These are phyloP conservation scores for Cryptosporidium canis DNA, from an alignment of 169 alveolate genomes.

Conservation along the genomic window DNA sequence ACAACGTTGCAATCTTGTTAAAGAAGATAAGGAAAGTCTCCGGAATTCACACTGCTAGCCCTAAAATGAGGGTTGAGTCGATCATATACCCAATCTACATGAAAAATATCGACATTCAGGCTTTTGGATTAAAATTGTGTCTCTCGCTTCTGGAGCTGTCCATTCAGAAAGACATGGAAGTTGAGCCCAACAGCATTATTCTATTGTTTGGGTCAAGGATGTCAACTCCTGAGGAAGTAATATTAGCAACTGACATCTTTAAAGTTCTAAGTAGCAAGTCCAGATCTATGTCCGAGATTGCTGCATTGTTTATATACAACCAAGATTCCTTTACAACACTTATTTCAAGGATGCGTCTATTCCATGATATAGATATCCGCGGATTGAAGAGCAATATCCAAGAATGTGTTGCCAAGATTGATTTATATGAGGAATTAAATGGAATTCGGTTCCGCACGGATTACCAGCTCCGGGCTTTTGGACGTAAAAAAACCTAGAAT, in stretches of 20 bases:
- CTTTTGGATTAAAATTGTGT: conserved; percentile 8
- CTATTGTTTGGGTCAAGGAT: not conserved
- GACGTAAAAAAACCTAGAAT: not conserved
- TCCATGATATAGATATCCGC: not conserved
- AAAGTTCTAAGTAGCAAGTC: not conserved
- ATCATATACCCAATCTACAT: not conserved
- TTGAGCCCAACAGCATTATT: not conserved
- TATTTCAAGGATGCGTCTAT: not conserved
- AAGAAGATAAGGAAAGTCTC: not conserved
- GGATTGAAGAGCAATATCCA: not conserved
- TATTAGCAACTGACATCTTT: not conserved
- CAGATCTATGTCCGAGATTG: not conserved
- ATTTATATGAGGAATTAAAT: not conserved
- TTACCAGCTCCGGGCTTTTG: not conserved
- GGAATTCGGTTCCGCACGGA: not conserved
- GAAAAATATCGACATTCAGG: not conserved
- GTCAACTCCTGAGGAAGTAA: conserved; percentile 1
- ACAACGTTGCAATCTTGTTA: not conserved
- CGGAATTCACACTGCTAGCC: not conserved
- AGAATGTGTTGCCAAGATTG: not conserved
- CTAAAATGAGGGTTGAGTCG: not conserved
- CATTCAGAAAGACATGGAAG: not conserved
- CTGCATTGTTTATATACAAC: not conserved
- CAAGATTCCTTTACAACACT: not conserved
- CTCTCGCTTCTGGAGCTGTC: not conserved